phyloP scores from a whole-genome alignment of 2,329 filamentous ascomycete species.

The Cercospora sp. region DNA sequence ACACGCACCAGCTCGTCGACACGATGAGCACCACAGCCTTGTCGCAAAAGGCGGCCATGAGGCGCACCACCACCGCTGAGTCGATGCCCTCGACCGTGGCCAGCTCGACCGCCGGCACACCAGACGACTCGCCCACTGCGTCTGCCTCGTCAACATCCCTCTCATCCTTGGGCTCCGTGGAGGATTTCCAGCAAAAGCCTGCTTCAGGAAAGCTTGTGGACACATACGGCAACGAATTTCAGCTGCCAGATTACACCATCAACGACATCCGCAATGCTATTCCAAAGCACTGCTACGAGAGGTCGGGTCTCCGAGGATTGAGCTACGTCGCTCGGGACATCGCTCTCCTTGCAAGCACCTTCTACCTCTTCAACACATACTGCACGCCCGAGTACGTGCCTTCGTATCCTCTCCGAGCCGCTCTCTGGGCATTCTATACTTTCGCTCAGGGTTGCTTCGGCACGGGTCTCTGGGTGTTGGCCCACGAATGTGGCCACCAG shows the following conservation, averaged over 20 bases:
- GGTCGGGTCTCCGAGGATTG: conserved; percentile 73
- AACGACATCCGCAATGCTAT: conserved; percentile 97
- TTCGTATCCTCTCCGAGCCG: conserved; percentile 64
- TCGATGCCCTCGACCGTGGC: conserved; percentile 54
- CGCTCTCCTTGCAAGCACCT: conserved; percentile 68
- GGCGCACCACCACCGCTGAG: conserved; percentile 52
- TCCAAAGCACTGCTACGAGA: conserved; percentile 93
- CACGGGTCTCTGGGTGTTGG: conserved; percentile 93
- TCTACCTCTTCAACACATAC: conserved; percentile 85
- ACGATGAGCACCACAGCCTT: conserved; percentile 55
- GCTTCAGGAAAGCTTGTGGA: conserved; percentile 66
- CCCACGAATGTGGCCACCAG: conserved; percentile 97
- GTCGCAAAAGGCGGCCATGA: conserved; percentile 48
- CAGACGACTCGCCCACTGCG: conserved; percentile 59
- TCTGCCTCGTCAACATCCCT: conserved; percentile 85
- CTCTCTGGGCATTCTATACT: conserved; percentile 67
- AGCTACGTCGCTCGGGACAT: conserved; percentile 84
- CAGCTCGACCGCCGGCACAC: conserved; percentile 57
- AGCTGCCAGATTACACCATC: conserved; percentile 93
- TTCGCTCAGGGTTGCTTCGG: conserved; percentile 88
- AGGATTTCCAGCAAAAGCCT: conserved; percentile 53
- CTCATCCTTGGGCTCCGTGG: conserved; percentile 77
- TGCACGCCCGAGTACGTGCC: conserved; percentile 83
- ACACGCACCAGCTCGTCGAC: conserved; percentile 7
- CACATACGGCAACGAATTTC: conserved; percentile 92